Conservation (phyloP, 148 eudicot species). For the Amaranthus cruentus region DNA sequence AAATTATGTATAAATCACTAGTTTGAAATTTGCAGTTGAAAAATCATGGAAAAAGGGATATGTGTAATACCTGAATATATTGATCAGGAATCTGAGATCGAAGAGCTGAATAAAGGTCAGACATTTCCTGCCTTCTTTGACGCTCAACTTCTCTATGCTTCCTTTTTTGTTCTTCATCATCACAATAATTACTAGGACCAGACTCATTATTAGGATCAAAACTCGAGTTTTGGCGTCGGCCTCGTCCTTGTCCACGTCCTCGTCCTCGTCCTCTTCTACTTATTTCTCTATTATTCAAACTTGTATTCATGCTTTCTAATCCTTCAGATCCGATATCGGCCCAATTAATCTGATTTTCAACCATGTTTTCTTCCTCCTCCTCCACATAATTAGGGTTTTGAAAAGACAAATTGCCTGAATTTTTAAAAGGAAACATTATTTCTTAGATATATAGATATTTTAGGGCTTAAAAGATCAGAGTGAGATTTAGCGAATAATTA, state of each 20-base stretch:
- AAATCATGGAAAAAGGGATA: neutral
- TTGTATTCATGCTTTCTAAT: conserved; percentile 1
- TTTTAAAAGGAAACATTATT: conserved; percentile 23
- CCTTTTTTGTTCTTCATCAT: conserved; percentile 17
- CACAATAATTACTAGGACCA: neutral
- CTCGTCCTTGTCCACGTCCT: conserved; percentile 6
- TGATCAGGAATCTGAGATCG: conserved; percentile 34
- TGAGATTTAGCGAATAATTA: neutral
- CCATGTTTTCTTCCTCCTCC: conserved; percentile 8
- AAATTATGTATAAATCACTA: no score
- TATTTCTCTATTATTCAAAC: neutral
- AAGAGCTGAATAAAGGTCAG: conserved; percentile 30
- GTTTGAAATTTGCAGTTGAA: no score
- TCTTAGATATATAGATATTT: neutral
- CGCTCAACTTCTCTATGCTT: conserved; percentile 39
- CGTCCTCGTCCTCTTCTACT: conserved; percentile 4
- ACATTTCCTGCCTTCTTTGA: conserved; percentile 43
- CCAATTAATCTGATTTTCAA: conserved; percentile 14
- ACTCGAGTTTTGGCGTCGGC: conserved; percentile 11
- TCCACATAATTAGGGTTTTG: conserved; percentile 12
- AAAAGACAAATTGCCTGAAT: conserved; percentile 15
- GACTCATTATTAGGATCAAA: neutral
- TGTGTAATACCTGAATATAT: conserved; percentile 27
- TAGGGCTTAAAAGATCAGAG: neutral
- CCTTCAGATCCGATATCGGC: neutral